These are phyloP conservation scores for Dactylis glomerata DNA, from an alignment of 176 grass and related monocot species.

Conservation along the genomic window DNA sequence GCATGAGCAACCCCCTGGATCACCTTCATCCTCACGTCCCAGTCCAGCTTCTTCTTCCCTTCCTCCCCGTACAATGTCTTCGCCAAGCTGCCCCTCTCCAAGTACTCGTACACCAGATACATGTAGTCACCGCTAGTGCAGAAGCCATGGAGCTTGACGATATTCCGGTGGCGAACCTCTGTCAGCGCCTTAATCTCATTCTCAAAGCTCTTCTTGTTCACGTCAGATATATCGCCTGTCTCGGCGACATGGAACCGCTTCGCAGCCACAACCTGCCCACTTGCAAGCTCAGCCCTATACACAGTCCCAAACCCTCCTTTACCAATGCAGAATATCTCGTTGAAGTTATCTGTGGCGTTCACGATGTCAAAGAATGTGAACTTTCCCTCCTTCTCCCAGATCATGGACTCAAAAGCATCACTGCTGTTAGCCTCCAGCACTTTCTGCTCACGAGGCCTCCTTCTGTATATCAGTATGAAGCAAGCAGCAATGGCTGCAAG, in stretches of 20 bases:
- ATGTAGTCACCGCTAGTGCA: slow-evolving; percentile 58
- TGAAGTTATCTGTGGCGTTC: slow-evolving; percentile 86
- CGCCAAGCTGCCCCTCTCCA: slow-evolving; percentile 74
- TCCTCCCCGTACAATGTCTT: slow-evolving; percentile 68
- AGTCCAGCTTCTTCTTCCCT: slow-evolving; percentile 59
- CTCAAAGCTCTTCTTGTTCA: slow-evolving; percentile 68
- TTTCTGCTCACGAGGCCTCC: slow-evolving; percentile 36
- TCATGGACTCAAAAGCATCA: slow-evolving; percentile 47
- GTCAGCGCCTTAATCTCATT: slow-evolving; percentile 78
- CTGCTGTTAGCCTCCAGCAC: slow-evolving; percentile 38
- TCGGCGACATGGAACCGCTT: slow-evolving; percentile 65
- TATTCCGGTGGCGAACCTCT: slow-evolving; percentile 79
- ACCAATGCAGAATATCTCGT: slow-evolving; percentile 73
- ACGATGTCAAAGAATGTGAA: slow-evolving; percentile 81
- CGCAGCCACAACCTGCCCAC: slow-evolving; percentile 70
- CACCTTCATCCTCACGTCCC: slow-evolving; percentile 71
- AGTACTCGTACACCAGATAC: slow-evolving; percentile 88
- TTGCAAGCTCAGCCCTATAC: slow-evolving; percentile 63
- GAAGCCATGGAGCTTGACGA: slow-evolving; percentile 89
- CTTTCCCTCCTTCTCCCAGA: slow-evolving; percentile 87
- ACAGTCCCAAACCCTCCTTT: slow-evolving; percentile 85
- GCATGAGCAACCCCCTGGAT: slow-evolving; percentile 73
- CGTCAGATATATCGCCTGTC: slow-evolving; percentile 46
- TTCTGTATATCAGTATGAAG: slow-evolving; percentile 51
- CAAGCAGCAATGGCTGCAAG: slow-evolving; percentile 30